Conservation (phyloP, 257 asterid species). For the Verbascum thapsus region DNA sequence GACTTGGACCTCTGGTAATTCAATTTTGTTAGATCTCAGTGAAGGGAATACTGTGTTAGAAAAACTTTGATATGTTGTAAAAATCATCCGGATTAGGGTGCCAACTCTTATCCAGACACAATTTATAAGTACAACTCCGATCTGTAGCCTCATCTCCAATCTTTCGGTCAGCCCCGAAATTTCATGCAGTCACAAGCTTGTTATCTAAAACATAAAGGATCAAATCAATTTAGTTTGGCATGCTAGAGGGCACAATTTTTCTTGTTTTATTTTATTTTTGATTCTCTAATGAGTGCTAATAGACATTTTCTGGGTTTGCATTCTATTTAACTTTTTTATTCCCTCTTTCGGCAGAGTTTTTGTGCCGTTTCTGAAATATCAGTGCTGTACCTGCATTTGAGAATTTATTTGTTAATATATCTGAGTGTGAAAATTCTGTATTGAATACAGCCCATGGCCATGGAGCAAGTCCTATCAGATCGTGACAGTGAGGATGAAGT, state of each 20-base stretch:
- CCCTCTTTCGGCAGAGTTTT: background rate
- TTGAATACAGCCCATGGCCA: constrained; percentile 80
- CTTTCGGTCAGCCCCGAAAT: constrained; percentile 16
- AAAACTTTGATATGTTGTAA: constrained; percentile 15
- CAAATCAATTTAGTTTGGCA: too few species aligned
- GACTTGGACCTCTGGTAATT: constrained; percentile 8
- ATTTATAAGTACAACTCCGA: background rate
- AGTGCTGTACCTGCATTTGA: background rate
- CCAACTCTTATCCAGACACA: too few species aligned
- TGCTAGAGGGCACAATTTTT: too few species aligned
- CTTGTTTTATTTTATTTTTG: too few species aligned
- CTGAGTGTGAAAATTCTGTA: constrained; percentile 30
- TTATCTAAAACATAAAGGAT: constrained; percentile 18
- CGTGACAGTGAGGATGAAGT: constrained; percentile 99
- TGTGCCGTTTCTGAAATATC: constrained; percentile 6
- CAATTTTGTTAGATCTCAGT: constrained; percentile 7
- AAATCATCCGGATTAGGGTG: constrained; percentile 22
- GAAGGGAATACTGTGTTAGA: constrained; percentile 1
- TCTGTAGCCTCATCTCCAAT: constrained; percentile 18
- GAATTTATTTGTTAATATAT: too few species aligned
- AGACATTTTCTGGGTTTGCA: background rate
- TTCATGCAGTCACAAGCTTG: constrained; percentile 26
- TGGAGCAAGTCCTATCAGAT: constrained; percentile 94
- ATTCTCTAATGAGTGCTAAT: too few species aligned
- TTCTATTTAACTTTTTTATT: constrained; percentile 1